These are phyloP conservation scores for Diplodia sapinea DNA, from an alignment of 2,329 filamentous ascomycete species.

Conservation along the genomic window DNA sequence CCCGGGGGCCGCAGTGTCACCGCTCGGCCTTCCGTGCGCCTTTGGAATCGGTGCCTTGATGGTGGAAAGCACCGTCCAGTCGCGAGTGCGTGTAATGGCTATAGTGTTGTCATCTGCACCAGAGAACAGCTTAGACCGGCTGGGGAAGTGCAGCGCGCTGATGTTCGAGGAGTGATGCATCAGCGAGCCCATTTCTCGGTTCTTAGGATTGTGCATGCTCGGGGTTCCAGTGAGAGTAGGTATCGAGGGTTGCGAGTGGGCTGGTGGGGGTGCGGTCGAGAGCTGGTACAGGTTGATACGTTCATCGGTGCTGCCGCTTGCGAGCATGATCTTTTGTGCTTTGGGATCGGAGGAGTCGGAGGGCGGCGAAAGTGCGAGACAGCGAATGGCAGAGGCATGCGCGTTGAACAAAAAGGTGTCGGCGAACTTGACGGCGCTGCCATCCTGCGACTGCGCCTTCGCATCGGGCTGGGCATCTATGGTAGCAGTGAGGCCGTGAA, in stretches of 20 bases:
- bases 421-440: slow-evolving; percentile 67
- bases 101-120: slow-evolving; percentile 90
- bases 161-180: slow-evolving; percentile 86
- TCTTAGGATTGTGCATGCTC: slow-evolving; percentile 82
- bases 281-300: slow-evolving; percentile 93
- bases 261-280: slow-evolving; percentile 62
- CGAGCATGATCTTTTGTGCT: slow-evolving; percentile 83
- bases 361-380: slow-evolving; percentile 81
- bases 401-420: slow-evolving; percentile 97
- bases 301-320: slow-evolving; percentile 91
- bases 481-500: slow-evolving; percentile 87
- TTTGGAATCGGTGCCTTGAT: slow-evolving; percentile 91
- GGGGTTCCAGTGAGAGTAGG: slow-evolving; percentile 73
- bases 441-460: slow-evolving; percentile 22
- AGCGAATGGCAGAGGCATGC: slow-evolving; percentile 87
- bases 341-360: slow-evolving; percentile 62
- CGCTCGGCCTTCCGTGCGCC: slow-evolving; percentile 77
- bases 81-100: slow-evolving; percentile 81
- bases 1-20: slow-evolving; percentile 84
- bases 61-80: slow-evolving; percentile 85
- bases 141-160: slow-evolving; percentile 80
- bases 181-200: slow-evolving; percentile 85
- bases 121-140: slow-evolving; percentile 85
- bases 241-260: slow-evolving; percentile 64
- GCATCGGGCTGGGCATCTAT: slow-evolving; percentile 52